Base-by-base conservation (phyloP, 495 filamentous ascomycete genomes). In the Hyaloscypha hepaticicola region DNA sequence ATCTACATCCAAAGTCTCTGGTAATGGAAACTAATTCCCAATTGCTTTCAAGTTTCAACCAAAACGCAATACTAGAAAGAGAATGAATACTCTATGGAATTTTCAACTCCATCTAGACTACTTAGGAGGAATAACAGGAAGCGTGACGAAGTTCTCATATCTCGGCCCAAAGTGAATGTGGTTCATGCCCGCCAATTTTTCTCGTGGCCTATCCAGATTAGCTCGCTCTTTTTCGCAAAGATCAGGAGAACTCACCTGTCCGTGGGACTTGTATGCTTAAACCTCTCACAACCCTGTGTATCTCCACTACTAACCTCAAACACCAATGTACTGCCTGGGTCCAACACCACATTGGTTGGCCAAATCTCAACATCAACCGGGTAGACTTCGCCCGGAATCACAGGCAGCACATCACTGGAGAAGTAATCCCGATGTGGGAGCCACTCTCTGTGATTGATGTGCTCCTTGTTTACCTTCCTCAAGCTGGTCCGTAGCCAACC, bases 331-430 rank as follows among this genome's bases (percentile, higher is more conserved):
- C 77, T 78, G 0, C 85, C 84, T 49, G 76, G 73, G 45, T 79
- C 79, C 16, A 88, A 79, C 4, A 90, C 79, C 0, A 88, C 84
- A 70, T 88, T 88, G 0, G 86, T 89, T 12, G 87, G 87, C 87
- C 87, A 89, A 5, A 89, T 69, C 76, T 90, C 87, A 11, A 90
- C 78, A 66, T 88, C 87, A 0, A 89, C 85, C 0, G 71, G 71
- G 63, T 90, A 89, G 5, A 89, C 79, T 63, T 84, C 80, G 0
- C 80, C 82, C 0, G 79, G 74, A 27, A 82, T 77, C 0, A 89
- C 83, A 12, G 77, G 77, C 29, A 78, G 77, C 6, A 83, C 81
- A 61, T 88, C 87, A 1, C 72, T 82, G 16, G 79, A 83, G 60
- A 79, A 74, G 66, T 89, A 89, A 22, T 87, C 77, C 7, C 87